Base-by-base conservation (phyloP, 495 filamentous ascomycete genomes). In the Aspergillus carlsbadensis region DNA sequence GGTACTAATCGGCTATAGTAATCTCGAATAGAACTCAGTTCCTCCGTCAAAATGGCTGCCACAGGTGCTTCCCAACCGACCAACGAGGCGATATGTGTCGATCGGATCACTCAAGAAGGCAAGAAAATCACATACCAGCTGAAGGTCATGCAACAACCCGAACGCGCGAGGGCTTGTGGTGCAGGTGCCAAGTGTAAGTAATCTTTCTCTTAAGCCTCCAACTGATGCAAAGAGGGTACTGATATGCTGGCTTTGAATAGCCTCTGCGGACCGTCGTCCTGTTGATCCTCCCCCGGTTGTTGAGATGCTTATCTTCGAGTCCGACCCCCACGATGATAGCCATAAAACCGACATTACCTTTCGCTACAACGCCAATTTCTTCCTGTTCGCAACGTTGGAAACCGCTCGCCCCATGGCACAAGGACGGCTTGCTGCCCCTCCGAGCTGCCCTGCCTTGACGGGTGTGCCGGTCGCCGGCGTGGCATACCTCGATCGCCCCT, bases 231-330 rank as follows among this genome's bases (percentile, higher is more conserved):
- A 40, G 11, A 55, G 20, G 18, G 45, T 18, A 34, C 54, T 57
- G 24, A 54, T 26, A 29, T 46, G 6, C 36, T 52, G 40, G 49
- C 15, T 39, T 40, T 31, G 13, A 56, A 66, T 59, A 96, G 92
- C 92, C 34, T 96, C 92, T 56, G 92, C 94, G 62, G 94, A 98
- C 71, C 88, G 94, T 63, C 90, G 94, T 47, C 94, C 94, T 6
- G 94, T 98, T 56, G 93, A 98, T 71, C 93, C 94, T 54, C 94
- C 94, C 17, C 94, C 94, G 7, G 92, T 98, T 33, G 91, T 98
- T n/a, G 90, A 95, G 70, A 73, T 98, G 49, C 88, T 86, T 49
- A 87, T 98, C 45, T 92, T 84, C 59, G 88, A 96, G 65, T 91
- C 88, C 22, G 84, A 88, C n/a, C 78, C 76, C 22, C 72, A 71